Base-by-base conservation (phyloP, 345 rosid genomes). In the Populus alba region DNA sequence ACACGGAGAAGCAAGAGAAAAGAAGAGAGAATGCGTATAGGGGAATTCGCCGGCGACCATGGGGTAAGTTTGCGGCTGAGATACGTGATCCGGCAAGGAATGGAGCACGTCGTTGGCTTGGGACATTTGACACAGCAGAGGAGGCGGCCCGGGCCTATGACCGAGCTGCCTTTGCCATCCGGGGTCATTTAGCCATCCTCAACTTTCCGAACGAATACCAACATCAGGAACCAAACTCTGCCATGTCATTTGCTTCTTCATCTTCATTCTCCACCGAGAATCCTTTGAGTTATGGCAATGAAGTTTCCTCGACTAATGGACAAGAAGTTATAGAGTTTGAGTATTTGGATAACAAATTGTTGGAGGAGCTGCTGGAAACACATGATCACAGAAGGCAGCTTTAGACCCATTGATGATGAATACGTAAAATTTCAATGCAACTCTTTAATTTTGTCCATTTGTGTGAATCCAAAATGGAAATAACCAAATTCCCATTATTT, bases 51-150 rank as follows among this genome's bases (percentile, higher is more conserved):
- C 78, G 89, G 82, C 81, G 97, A 45, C 94, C 95, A 0, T 91
- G 98, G 98, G 98, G 98, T 0, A 94, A 90, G 80, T 94, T 87
- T 4, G 92, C 97, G 0, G 97, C 94, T 0, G 94, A 94, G 86
- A 94, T 94, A 80, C 94, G 94, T 0, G 95, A 94, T 78, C 92
- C 98, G 0, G 81, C 89, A 1, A 87, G 84, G 83, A 90, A 89
- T 5, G 93, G 94, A 3, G 88, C 91, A 0, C 89, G 94, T 20
- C 81, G 91, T 45, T 92, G 95, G 97, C 88, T 94, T 7, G 84
- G 84, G 29, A 77, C 80, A 3, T 81, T 61, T 76, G 84, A 70
- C 57, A 72, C 80, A 1, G 84, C 74, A 6, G 84, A 77, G 65
- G 84, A 81, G n/a, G 84, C 81, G 27, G 84, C 81, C 10, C 65